Evolutionary conservation across 176 grass and related monocot genomes (phyloP).

Genomic region (Cocos nucifera): DNA sequence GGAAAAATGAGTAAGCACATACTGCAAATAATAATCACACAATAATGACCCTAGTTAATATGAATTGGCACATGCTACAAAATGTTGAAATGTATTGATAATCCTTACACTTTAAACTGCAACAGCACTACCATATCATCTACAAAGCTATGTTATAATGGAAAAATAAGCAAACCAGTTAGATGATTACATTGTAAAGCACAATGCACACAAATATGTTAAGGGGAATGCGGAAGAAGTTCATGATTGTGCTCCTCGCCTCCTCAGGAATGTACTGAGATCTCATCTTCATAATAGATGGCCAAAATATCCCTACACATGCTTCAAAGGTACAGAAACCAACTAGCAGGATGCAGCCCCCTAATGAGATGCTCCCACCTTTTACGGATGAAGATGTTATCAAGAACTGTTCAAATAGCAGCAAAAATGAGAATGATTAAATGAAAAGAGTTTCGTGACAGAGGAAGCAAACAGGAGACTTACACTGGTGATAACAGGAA

Average conservation of each 20-base stretch:
- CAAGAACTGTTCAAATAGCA: not conserved
- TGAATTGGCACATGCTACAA: too few relatives aligned
- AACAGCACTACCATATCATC: too few relatives aligned
- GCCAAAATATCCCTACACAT: constrained; percentile 18
- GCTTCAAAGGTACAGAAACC: constrained; percentile 15
- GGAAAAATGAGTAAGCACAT: too few relatives aligned
- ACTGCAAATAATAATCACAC: too few relatives aligned
- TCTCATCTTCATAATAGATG: constrained; percentile 18
- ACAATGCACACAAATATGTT: constrained; percentile 17
- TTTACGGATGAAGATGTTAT: constrained; percentile 1
- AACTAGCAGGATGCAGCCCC: constrained; percentile 9
- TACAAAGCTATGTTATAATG: too few relatives aligned
- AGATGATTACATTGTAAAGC: constrained; percentile 13
- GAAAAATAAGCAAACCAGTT: not conserved
- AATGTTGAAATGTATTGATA: too few relatives aligned
- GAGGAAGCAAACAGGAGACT: not conserved
- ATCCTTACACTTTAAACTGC: too few relatives aligned
- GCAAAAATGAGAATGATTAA: not conserved
- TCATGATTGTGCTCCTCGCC: constrained; percentile 15
- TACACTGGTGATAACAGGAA: constrained; percentile 10
- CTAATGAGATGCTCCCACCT: not conserved
- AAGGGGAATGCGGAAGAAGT: constrained; percentile 17
- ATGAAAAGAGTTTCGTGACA: too few relatives aligned
- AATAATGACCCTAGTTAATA: too few relatives aligned
- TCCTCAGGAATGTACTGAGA: constrained; percentile 20